phyloP scores from a whole-genome alignment of 805 yeast genomes.

The Ascoidea tarda region DNA sequence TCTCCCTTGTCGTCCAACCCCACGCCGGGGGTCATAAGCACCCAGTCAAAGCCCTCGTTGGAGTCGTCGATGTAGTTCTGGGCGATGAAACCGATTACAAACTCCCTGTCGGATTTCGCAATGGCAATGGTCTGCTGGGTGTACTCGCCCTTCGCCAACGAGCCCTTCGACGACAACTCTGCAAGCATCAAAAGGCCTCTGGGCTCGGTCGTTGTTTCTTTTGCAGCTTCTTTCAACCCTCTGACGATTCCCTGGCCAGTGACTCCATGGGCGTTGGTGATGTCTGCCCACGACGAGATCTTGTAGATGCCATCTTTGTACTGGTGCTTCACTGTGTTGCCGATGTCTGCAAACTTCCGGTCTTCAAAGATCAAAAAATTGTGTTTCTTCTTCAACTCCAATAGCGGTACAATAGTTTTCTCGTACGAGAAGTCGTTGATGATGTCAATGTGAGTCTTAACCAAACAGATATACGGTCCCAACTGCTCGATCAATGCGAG shows the following conservation, averaged over 20 bases:
- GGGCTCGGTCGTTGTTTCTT: constrained; percentile 54
- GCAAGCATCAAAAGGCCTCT: constrained; percentile 92
- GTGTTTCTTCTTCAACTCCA: constrained; percentile 63
- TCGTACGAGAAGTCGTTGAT: constrained; percentile 80
- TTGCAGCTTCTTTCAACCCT: constrained; percentile 73
- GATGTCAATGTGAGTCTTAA: constrained; percentile 91
- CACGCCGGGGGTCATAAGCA: constrained; percentile 96
- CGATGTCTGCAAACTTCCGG: constrained; percentile 96
- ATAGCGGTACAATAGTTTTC: constrained; percentile 61
- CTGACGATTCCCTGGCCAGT: constrained; percentile 89
- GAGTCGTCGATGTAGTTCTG: constrained; percentile 77
- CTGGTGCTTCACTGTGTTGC: constrained; percentile 91
- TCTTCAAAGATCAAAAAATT: constrained; percentile 91
- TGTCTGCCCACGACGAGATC: constrained; percentile 91
- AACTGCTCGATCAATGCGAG: constrained; percentile 57
- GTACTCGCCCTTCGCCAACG: constrained; percentile 86
- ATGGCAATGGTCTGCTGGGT: constrained; percentile 80
- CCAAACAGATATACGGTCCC: constrained; percentile 85
- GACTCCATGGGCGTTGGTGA: constrained; percentile 95
- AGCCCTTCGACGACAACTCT: constrained; percentile 87
- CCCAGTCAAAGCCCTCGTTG: constrained; percentile 85
- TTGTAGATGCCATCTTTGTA: constrained; percentile 81
- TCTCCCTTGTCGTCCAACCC: constrained; percentile 97
- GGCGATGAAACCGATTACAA: constrained; percentile 95
- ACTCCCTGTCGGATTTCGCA: constrained; percentile 74